Percentiles rank a stretch among this genome's conserved stretches.
These are phyloP conservation scores for Ogataea sp. DNA, from an alignment of 805 yeast genomes.

Conservation along the genomic window DNA sequence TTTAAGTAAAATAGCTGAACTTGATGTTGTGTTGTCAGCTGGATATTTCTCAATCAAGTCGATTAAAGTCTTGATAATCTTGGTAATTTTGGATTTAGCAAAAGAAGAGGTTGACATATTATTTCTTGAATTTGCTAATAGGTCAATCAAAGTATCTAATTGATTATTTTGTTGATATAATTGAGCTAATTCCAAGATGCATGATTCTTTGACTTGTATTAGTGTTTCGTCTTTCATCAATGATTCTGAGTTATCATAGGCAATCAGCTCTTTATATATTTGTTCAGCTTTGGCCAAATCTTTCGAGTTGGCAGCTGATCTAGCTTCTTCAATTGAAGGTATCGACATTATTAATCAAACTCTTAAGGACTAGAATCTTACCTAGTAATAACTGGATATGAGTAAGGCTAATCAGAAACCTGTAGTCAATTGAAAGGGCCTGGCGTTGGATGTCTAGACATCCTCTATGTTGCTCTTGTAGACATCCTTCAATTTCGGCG, in stretches of 20 bases:
- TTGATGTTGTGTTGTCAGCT: slow-evolving; percentile 15
- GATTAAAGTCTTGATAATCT: slow-evolving; percentile 73
- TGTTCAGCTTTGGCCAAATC: slow-evolving; percentile 52
- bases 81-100: slow-evolving; percentile 94
- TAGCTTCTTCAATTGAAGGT: slow-evolving; percentile 47
- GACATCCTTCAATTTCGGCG: not conserved
- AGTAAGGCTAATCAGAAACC: no score
- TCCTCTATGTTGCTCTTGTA: no score
- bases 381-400: no score
- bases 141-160: slow-evolving; percentile 42
- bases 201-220: slow-evolving; percentile 52
- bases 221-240: slow-evolving; percentile 26
- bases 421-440: no score
- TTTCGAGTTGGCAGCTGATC: slow-evolving; percentile 39
- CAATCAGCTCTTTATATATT: slow-evolving; percentile 44
- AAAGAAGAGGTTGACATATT: slow-evolving; percentile 59
- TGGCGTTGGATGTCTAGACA: no score
- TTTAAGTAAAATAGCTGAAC: slow-evolving; percentile 40
- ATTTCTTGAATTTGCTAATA: slow-evolving; percentile 49
- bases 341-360: slow-evolving; percentile 17
- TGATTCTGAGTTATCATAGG: not conserved
- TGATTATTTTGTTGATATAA: slow-evolving; percentile 48
- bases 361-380: no score
- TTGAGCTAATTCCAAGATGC: slow-evolving; percentile 70
- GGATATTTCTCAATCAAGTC: slow-evolving; percentile 67